These are phyloP conservation scores for Zychaea mexicana DNA, from an alignment of 371 early-diverging fungal genomes.

Conservation along the genomic window DNA sequence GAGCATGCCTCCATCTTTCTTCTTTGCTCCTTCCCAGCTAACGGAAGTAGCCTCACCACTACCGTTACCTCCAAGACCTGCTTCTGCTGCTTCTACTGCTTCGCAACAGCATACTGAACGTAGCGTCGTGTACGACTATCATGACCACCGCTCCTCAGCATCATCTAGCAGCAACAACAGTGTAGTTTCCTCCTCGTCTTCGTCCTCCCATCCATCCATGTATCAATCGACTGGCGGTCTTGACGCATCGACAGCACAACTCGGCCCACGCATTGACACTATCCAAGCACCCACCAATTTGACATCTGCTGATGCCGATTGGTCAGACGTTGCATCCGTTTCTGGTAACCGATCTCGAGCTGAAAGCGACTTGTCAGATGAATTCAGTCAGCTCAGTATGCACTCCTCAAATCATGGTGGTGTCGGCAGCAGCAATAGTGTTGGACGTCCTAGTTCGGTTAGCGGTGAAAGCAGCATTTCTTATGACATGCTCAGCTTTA, in stretches of 20 bases:
- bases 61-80: background rate
- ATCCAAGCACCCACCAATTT: background rate
- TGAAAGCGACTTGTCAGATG: background rate
- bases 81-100: background rate
- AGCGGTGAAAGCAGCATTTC: conserved; percentile 2
- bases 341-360: background rate
- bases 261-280: background rate
- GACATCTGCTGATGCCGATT: background rate
- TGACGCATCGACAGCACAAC: background rate
- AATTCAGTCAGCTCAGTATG: conserved; percentile 1
- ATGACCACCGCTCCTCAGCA: background rate
- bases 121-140: background rate
- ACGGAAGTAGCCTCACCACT: too few relatives aligned
- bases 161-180: background rate
- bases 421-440: too few relatives aligned
- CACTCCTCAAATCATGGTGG: background rate
- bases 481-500: background rate
- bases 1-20: background rate
- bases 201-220: background rate
- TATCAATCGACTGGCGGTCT: background rate
- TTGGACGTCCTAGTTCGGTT: background rate
- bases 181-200: background rate
- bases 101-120: background rate
- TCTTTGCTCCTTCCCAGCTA: too few relatives aligned
- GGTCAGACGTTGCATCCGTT: background rate